Base-by-base conservation (phyloP, 495 filamentous ascomycete genomes). In the Penicillium longicatenatum region DNA sequence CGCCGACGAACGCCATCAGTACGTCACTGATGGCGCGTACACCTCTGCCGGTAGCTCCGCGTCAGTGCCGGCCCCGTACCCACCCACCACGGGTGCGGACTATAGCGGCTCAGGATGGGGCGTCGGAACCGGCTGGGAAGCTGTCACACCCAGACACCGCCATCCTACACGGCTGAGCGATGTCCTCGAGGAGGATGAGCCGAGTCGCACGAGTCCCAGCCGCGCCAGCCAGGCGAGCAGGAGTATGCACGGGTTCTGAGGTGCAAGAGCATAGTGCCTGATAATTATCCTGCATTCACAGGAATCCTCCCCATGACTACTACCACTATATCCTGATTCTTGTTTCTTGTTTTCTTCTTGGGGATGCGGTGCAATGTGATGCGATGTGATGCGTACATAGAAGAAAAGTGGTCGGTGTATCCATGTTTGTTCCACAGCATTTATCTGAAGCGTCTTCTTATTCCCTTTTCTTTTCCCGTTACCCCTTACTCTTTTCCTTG, bases 151-250 rank as follows among this genome's bases (percentile, higher is more conserved):
- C n/a, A 80, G 93, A 48, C 94, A 97, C 75, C 93, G 97, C 65
- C 94, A 98, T 74, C 93, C 93, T 0, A 97, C 93, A 3, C 79
- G 94, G 52, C 75, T 98, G 55, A 97, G 94, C 68, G 94, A 98
- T 77, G 93, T 98, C 11, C 80, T 94, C 10, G 94, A 98, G 50
- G 81, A 84, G 55, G 82, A 84, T 58, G 82, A 84, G 62, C 75
- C 74, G 52, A 84, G 83, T 56, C 73, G 84, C 42, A 85, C 83
- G 35, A 86, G 77, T 60, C 78, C 79, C 6, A 82, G 80, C 59
- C 78, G 81, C 44, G 83, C 83, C 19, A 84, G 83, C 48, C 62
- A 68, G 46, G 72, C 71, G 1, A 75, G 72, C 44, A 69, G 73
- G 39, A 73, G 75, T 61, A 58, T 76, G 59, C 71, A 70, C 7